Evolutionary conservation across 352 stramenopile species (phyloP).

Genomic region (Phytophthora sansomeana): DNA sequence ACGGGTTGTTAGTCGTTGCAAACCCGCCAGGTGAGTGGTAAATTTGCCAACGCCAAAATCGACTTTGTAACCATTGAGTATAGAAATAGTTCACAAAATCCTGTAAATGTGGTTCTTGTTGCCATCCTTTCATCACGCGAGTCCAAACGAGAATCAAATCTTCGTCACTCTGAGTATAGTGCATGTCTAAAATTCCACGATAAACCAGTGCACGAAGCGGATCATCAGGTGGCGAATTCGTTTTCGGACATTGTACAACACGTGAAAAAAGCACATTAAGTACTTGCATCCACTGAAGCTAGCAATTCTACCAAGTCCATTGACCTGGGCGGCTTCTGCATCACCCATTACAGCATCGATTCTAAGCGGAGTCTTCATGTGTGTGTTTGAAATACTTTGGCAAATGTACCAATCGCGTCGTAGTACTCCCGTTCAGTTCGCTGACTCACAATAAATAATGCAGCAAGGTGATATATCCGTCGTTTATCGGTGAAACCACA

Average conservation of each 20-base stretch:
- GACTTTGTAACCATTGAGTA: no score
- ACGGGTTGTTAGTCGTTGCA: no score
- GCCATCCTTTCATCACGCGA: no score
- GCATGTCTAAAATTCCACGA: constrained; percentile 1
- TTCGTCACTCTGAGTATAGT: no score
- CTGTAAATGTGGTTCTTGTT: no score
- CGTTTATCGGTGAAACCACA: constrained; percentile 6
- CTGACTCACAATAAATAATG: background rate
- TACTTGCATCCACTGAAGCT: background rate
- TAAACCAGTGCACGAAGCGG: constrained; percentile 1
- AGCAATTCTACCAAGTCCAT: background rate
- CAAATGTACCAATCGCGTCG: background rate
- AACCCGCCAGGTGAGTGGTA: no score
- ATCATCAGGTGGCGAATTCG: constrained; percentile 1
- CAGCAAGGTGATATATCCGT: background rate
- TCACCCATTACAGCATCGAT: constrained; percentile 1
- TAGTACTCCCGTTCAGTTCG: background rate
- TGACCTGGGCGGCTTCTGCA: background rate
- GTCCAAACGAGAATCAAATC: no score
- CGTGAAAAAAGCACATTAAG: constrained; percentile 30
- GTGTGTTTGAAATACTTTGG: background rate
- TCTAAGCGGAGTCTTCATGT: background rate
- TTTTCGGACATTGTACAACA: constrained; percentile 28
- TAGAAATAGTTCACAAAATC: no score
- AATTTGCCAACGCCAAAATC: no score